Percentiles rank a stretch among this genome's conserved stretches.
phyloP scores from a whole-genome alignment of 768 basidiomycete species.

The Naganishia randhawae region DNA sequence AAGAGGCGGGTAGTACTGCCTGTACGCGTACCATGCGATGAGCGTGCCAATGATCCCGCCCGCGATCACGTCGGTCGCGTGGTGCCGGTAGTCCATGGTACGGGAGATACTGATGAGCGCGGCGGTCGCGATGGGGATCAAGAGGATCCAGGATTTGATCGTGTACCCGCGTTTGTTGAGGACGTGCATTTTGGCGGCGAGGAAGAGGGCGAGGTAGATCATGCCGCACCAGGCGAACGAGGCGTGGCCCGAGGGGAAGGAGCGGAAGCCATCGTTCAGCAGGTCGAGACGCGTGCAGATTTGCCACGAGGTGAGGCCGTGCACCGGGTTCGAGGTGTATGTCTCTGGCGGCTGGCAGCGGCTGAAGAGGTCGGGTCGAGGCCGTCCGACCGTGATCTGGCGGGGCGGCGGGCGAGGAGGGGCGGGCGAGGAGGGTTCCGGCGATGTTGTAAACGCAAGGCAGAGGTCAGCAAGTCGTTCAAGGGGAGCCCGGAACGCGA shows the following conservation, averaged over 20 bases:
- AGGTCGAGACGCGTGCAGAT: slow-evolving; percentile 41
- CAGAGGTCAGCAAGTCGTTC: too few species aligned
- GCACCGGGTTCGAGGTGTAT: slow-evolving; percentile 40
- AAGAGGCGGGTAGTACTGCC: slow-evolving; percentile 44
- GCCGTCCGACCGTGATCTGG: slow-evolving; percentile 47
- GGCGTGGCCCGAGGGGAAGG: slow-evolving; percentile 45
- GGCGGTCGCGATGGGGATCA: slow-evolving; percentile 41
- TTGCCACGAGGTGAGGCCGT: slow-evolving; percentile 45
- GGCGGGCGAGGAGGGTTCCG: neutral
- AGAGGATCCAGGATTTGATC: slow-evolving; percentile 47
- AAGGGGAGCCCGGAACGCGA: neutral
- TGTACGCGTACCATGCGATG: slow-evolving; percentile 41
- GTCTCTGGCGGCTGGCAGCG: slow-evolving; percentile 44
- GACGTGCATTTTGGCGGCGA: slow-evolving; percentile 30
- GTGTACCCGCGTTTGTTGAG: slow-evolving; percentile 36
- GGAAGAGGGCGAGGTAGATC: slow-evolving; percentile 42
- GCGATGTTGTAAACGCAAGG: too few species aligned
- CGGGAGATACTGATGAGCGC: slow-evolving; percentile 40
- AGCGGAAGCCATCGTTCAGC: slow-evolving; percentile 46
- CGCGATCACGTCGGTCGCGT: slow-evolving; percentile 43
- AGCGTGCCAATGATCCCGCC: slow-evolving; percentile 43
- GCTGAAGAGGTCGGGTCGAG: slow-evolving; percentile 47
- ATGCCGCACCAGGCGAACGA: slow-evolving; percentile 48
- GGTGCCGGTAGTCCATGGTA: slow-evolving; percentile 48
- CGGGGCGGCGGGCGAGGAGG: neutral